A percentile compares a stretch with the other conserved stretches of the same genome.
These are phyloP conservation scores for Ploettnerulaceae sp. DNA, from an alignment of 2,329 filamentous ascomycete species.

Conservation along the genomic window DNA sequence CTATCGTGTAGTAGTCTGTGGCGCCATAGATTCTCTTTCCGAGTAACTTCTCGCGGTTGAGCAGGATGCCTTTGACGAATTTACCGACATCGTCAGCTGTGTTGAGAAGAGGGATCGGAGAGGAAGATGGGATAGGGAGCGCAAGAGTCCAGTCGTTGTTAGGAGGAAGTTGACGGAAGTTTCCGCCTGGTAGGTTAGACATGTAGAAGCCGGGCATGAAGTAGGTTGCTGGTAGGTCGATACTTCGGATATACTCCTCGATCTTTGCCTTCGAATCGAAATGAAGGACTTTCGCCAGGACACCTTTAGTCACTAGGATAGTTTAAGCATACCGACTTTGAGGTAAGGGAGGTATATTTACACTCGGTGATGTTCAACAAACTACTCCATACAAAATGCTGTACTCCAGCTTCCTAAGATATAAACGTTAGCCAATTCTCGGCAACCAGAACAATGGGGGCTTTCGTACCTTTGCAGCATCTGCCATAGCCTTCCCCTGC, in stretches of 20 bases:
- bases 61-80: constrained; percentile 33
- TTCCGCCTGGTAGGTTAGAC: constrained; percentile 40
- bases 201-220: constrained; percentile 48
- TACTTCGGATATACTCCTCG: constrained; percentile 35
- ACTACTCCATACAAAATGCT: constrained; percentile 45
- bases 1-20: constrained; percentile 38
- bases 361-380: constrained; percentile 39
- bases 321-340: constrained; percentile 1
- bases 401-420: constrained; percentile 37
- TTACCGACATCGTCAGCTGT: constrained; percentile 35
- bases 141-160: constrained; percentile 32
- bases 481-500: constrained; percentile 46
- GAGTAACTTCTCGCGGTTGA: constrained; percentile 36
- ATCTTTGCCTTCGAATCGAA: constrained; percentile 37
- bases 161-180: constrained; percentile 25
- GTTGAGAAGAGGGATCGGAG: constrained; percentile 34
- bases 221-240: constrained; percentile 44
- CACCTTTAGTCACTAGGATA: constrained; percentile 37
- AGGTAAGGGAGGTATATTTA: constrained; percentile 25
- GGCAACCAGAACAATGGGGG: background rate
- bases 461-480: constrained; percentile 43
- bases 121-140: constrained; percentile 29
- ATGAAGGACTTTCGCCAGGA: constrained; percentile 38
- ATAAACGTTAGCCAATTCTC: constrained; percentile 4
- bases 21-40: constrained; percentile 42